Evolutionary conservation across 768 basidiomycete genomes (phyloP).

Genomic region (Suillus decipiens): DNA sequence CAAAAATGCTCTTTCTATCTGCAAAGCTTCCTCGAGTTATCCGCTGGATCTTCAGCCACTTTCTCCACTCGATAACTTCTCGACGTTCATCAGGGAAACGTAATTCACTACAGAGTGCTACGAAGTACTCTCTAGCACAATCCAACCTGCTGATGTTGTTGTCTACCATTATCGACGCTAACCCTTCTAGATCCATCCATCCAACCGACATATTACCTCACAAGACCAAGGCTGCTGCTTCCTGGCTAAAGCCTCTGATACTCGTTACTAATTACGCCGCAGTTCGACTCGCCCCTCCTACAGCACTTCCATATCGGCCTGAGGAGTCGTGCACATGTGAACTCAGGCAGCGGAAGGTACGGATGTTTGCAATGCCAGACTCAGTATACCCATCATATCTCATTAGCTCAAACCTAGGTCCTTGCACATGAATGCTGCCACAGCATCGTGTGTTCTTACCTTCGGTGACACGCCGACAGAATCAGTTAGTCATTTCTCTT

Average conservation of each 20-base stretch:
- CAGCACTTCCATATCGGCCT: background rate
- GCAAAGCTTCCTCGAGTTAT: background rate
- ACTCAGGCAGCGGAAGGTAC: background rate
- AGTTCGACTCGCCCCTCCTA: background rate
- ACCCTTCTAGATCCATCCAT: background rate
- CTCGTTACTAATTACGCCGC: background rate
- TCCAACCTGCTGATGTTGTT: too few species aligned
- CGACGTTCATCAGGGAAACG: too few species aligned
- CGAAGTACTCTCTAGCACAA: too few species aligned
- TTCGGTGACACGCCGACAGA: background rate
- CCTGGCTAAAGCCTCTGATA: background rate
- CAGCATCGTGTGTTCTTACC: background rate
- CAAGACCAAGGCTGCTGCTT: background rate
- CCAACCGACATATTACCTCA: background rate
- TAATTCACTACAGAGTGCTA: too few species aligned
- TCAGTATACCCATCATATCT: background rate
- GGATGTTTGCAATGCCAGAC: background rate
- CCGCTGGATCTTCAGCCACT: background rate
- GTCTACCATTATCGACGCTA: background rate
- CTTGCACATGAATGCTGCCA: background rate
- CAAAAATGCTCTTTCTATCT: background rate
- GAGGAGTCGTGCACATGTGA: background rate
- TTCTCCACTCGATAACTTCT: background rate
- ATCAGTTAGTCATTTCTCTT: background rate
- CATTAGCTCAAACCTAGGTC: background rate